Evolutionary conservation across 2,329 filamentous ascomycete species (phyloP).

Genomic region (Phialocephala subalpina): DNA sequence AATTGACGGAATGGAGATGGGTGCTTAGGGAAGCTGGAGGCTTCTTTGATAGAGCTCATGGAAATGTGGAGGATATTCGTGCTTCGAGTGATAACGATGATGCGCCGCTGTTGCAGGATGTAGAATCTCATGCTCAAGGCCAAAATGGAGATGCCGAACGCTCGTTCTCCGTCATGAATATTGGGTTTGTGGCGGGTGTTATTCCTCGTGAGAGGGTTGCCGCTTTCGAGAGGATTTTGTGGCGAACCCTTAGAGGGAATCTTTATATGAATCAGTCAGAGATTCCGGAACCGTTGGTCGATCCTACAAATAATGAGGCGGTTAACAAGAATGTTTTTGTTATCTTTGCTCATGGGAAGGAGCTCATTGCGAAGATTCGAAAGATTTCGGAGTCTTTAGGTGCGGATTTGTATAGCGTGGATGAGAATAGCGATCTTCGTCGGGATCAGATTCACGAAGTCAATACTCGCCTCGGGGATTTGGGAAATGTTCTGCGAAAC

Average conservation of each 20-base stretch:
- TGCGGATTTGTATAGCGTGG: conserved; percentile 94
- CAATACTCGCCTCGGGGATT: conserved; percentile 89
- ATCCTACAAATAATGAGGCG: conserved; percentile 91
- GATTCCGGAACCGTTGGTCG: conserved; percentile 91
- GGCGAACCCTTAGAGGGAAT: conserved; percentile 96
- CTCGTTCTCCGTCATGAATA: conserved; percentile 97
- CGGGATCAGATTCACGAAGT: conserved; percentile 97
- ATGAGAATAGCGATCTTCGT: conserved; percentile 95
- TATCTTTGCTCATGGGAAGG: conserved; percentile 98
- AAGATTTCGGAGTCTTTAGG: conserved; percentile 99
- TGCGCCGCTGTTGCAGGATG: conserved; percentile 89
- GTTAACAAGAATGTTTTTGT: conserved; percentile 98
- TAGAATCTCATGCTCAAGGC: conserved; percentile 83
- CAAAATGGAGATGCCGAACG: conserved; percentile 70
- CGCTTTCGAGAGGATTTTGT: conserved; percentile 96
- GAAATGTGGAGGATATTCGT: conserved; percentile 95
- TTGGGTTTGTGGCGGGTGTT: conserved; percentile 96
- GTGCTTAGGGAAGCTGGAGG: conserved; percentile 94
- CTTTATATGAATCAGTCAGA: conserved; percentile 99
- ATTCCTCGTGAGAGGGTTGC: conserved; percentile 92
- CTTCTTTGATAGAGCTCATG: conserved; percentile 96
- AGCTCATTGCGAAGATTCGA: conserved; percentile 97
- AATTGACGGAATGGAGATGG: conserved; percentile 98
- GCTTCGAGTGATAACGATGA: conserved; percentile 87
- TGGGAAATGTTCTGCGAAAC: conserved; percentile 91